Base-by-base conservation (phyloP, 2,329 filamentous ascomycete species). In the Plenodomus biglobosus region DNA sequence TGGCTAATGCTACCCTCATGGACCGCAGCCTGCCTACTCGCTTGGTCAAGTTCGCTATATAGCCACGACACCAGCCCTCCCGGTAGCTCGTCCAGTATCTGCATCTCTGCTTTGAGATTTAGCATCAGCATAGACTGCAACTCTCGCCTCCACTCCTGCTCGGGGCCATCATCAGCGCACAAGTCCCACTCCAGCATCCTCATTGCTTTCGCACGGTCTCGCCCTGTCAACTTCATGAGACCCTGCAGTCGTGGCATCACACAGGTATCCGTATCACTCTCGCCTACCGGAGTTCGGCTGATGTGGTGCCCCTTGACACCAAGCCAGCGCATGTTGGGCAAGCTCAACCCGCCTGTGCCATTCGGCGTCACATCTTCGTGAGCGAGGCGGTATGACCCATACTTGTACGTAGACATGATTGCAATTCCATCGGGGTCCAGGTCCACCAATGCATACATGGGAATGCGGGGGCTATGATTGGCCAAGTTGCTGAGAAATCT, bases 21-120 rank as follows among this genome's bases (percentile, higher is more conserved):
- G n/a, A n/a, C n/a, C n/a, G n/a, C 32, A 32, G 45, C 30, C 40
- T 40, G 32, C 17, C 44, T 50, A 11, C 40, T 35, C 40, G 49
- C 40, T 42, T 49, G 24, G 44, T 45, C 43, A 18, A 72, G 55
- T 50, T 62, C 45, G 8, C 46, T 40, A 42, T 48, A 49, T 50
- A 73, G 34, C 65, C 71, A 72, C 22, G 55, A 45, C 21, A 62
- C 59, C 21, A 73, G 39, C 8, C 71, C 69, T 17, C 62, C 62
- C 8, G 60, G 49, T 18, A 59, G 37, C 48, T 70, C 66, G 30
- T 88, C 85, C 6, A 89, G 70, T 16, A 84, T 80, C 61, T 94
- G 87, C 42, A 92, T 88, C 64, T 94, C 89, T 0, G 86, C 86
- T 62, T 92, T 94, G 40, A 85, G 60, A 43, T 87, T 86, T 42